A percentile compares a stretch with the other conserved stretches of the same genome.
phyloP scores from a whole-genome alignment of 192 early-diverging fungal genomes.

The Coemansia javaensis region DNA sequence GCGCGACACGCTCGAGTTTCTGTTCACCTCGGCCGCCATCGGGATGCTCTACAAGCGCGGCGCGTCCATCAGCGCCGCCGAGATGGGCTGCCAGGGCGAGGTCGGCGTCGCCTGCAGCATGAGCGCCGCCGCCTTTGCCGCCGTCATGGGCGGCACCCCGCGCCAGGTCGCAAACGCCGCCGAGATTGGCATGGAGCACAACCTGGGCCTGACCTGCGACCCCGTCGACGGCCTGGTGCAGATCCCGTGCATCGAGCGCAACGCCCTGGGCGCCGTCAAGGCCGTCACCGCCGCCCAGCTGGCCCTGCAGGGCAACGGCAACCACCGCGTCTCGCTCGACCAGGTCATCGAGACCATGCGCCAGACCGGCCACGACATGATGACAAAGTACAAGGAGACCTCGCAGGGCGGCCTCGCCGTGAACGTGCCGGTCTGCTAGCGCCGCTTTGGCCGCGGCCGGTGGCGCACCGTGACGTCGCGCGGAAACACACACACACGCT shows the following conservation, averaged over 20 bases:
- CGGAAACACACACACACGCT: too few species aligned
- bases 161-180: constrained; percentile 93
- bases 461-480: too few species aligned
- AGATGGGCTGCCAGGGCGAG: constrained; percentile 97
- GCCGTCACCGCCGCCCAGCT: constrained; percentile 93
- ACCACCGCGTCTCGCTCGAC: constrained; percentile 85
- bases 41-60: constrained; percentile 97
- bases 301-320: constrained; percentile 89
- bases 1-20: constrained; percentile 84
- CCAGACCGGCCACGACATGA: constrained; percentile 87
- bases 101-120: constrained; percentile 97
- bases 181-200: constrained; percentile 94
- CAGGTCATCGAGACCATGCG: constrained; percentile 96
- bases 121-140: constrained; percentile 90
- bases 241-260: constrained; percentile 95
- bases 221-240: constrained; percentile 90
- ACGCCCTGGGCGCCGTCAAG: constrained; percentile 92
- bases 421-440: constrained; percentile 74
- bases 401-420: constrained; percentile 88
- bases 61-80: constrained; percentile 89
- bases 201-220: constrained; percentile 80
- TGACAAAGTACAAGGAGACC: constrained; percentile 96
- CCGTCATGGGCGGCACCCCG: constrained; percentile 91
- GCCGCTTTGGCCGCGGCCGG: too few species aligned
- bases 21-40: constrained; percentile 88